A percentile compares a stretch with the other conserved stretches of the same genome.
Conservation (phyloP, 2,329 filamentous ascomycete species). For the Metarhizium anisopliae region DNA sequence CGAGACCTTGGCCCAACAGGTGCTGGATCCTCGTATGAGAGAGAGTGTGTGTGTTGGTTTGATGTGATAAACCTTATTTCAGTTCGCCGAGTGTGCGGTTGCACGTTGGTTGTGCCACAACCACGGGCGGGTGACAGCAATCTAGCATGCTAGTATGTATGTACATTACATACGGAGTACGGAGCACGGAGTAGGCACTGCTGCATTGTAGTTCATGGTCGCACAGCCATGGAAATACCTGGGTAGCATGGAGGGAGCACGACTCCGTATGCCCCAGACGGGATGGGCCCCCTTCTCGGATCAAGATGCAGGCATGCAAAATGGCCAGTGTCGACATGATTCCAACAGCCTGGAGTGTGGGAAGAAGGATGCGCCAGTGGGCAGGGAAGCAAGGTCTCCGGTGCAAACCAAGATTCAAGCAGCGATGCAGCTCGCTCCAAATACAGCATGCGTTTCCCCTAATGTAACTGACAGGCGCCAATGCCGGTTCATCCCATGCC, state of each 20-base stretch:
- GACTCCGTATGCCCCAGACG: not conserved
- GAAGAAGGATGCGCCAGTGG: not conserved
- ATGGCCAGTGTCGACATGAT: not conserved
- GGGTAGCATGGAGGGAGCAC: too few relatives aligned
- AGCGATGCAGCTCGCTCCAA: not conserved
- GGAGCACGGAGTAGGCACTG: too few relatives aligned
- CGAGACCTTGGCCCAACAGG: not conserved
- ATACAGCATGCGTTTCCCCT: not conserved
- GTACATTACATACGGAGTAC: not conserved
- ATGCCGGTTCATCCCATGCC: slow-evolving; percentile 2
- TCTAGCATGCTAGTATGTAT: not conserved
- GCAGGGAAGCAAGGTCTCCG: not conserved
- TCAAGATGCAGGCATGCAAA: not conserved
- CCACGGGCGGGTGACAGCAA: not conserved
- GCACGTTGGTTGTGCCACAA: not conserved
- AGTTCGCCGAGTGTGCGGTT: not conserved
- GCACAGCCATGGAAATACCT: too few relatives aligned
- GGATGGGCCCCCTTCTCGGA: not conserved
- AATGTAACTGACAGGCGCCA: not conserved
- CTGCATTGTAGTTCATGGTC: too few relatives aligned
- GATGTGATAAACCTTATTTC: not conserved
- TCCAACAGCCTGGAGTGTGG: not conserved
- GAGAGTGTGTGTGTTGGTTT: not conserved
- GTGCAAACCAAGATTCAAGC: not conserved
- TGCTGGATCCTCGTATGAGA: not conserved